phyloP scores from a whole-genome alignment of 768 basidiomycete species.

The Rickenella mellea region DNA sequence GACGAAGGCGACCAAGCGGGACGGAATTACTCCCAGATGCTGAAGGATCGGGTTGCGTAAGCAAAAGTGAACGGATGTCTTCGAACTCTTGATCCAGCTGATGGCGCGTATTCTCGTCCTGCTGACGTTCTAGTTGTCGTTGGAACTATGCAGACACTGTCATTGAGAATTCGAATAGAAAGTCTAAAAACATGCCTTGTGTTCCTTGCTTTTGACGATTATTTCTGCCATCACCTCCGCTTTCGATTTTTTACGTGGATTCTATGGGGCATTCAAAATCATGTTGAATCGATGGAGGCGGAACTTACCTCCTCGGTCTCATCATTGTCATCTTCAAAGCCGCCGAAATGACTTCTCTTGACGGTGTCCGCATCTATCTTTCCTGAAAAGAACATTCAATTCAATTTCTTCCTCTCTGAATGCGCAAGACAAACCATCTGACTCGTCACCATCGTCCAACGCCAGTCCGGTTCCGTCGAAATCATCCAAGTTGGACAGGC shows the following conservation, averaged over 20 bases:
- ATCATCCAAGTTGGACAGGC: conserved; percentile 75
- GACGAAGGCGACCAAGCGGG: conserved; percentile 17
- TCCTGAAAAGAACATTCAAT: conserved; percentile 25
- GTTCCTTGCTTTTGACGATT: conserved; percentile 91
- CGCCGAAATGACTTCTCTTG: conserved; percentile 71
- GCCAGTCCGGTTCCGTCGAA: conserved; percentile 64
- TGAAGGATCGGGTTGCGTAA: conserved; percentile 38
- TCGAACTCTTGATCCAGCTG: conserved; percentile 86
- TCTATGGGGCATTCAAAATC: no score
- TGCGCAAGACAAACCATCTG: conserved; percentile 31
- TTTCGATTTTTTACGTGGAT: conserved; percentile 83
- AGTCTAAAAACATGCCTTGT: conserved; percentile 54
- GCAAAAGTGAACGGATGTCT: conserved; percentile 67
- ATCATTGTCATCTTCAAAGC: conserved; percentile 63
- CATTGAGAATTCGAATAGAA: not conserved
- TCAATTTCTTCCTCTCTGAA: not conserved
- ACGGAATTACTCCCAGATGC: conserved; percentile 28
- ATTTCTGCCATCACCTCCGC: conserved; percentile 98
- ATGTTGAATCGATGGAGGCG: no score
- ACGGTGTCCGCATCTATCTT: conserved; percentile 64
- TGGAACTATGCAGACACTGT: conserved; percentile 42
- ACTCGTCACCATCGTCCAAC: conserved; percentile 44
- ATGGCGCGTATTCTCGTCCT: conserved; percentile 77
- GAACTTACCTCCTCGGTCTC: conserved; percentile 36
- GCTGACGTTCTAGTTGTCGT: conserved; percentile 81